phyloP scores from a whole-genome alignment of 2,329 filamentous ascomycete genomes.

The Drechslera avenae region DNA sequence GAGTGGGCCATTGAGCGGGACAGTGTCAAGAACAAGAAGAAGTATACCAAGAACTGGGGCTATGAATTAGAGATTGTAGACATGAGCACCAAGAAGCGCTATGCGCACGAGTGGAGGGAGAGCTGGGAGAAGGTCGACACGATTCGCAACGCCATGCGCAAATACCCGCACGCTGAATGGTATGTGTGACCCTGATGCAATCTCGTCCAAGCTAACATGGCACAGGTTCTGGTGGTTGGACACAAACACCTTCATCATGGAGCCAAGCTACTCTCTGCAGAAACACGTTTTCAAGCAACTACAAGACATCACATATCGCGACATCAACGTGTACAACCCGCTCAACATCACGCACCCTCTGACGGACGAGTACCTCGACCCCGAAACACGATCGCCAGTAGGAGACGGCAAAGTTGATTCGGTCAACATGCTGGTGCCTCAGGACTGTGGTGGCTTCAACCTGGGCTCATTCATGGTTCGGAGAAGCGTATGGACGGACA shows the following conservation, averaged over 20 bases:
- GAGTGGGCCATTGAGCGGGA: constrained; percentile 99
- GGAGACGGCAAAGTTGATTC: constrained; percentile 80
- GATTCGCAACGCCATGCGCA: constrained; percentile 83
- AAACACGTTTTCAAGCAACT: constrained; percentile 87
- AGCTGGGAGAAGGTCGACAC: constrained; percentile 99
- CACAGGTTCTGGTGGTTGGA: constrained; percentile 99
- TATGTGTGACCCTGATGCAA: constrained; percentile 54
- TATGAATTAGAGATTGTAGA: constrained; percentile 96
- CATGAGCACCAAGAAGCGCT: constrained; percentile 98
- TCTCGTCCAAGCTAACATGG: constrained; percentile 32
- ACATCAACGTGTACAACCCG: constrained; percentile 96
- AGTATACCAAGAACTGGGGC: constrained; percentile 85
- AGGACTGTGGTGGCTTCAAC: constrained; percentile 96
- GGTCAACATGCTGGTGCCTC: constrained; percentile 85
- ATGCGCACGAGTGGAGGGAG: constrained; percentile 98
- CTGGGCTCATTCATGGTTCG: constrained; percentile 92
- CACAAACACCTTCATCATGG: constrained; percentile 97
- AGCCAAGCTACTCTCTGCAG: constrained; percentile 87
- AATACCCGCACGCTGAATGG: constrained; percentile 97
- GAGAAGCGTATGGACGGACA: constrained; percentile 86
- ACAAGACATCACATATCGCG: constrained; percentile 77
- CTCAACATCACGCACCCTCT: constrained; percentile 90
- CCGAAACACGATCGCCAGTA: constrained; percentile 69
- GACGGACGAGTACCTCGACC: constrained; percentile 75
- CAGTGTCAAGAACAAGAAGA: constrained; percentile 92